phyloP scores from a whole-genome alignment of 1,284 basidiomycete species.

The Anthracocystis walkeri region DNA sequence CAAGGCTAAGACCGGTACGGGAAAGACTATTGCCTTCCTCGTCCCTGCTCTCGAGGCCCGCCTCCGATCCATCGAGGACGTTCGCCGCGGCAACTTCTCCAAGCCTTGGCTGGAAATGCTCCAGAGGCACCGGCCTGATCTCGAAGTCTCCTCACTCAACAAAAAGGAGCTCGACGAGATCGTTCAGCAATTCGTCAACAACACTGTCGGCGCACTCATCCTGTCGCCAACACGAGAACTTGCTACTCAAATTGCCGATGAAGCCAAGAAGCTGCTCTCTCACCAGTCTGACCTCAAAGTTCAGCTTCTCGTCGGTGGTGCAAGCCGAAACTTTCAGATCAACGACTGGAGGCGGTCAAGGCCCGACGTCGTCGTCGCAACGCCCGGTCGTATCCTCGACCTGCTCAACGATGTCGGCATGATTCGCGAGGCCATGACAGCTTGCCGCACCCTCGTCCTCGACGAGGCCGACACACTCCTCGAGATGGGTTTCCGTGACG shows the following conservation, averaged over 20 bases:
- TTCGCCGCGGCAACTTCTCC: slow-evolving; percentile 42
- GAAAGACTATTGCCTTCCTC: slow-evolving; percentile 69
- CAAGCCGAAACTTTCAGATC: slow-evolving; percentile 77
- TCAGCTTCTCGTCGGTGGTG: slow-evolving; percentile 84
- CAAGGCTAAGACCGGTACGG: slow-evolving; percentile 69
- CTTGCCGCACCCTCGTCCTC: slow-evolving; percentile 81
- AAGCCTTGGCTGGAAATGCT: slow-evolving; percentile 51
- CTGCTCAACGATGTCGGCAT: slow-evolving; percentile 73
- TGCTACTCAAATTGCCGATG: slow-evolving; percentile 90
- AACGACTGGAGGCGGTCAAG: slow-evolving; percentile 76
- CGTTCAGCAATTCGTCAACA: slow-evolving; percentile 51
- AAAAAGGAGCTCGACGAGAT: slow-evolving; percentile 44
- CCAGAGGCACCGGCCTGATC: slow-evolving; percentile 62
- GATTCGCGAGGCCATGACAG: slow-evolving; percentile 54
- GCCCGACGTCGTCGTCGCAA: slow-evolving; percentile 90
- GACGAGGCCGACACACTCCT: slow-evolving; percentile 96
- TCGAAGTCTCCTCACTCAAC: slow-evolving; percentile 50
- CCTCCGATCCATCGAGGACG: slow-evolving; percentile 60
- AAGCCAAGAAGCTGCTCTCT: slow-evolving; percentile 79
- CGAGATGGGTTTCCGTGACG: slow-evolving; percentile 94
- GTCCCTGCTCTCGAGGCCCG: slow-evolving; percentile 68
- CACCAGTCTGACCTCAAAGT: slow-evolving; percentile 74
- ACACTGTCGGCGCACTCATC: slow-evolving; percentile 80
- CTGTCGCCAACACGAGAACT: slow-evolving; percentile 94
- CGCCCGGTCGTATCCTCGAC: slow-evolving; percentile 89